These are phyloP conservation scores for Trametes pubescens DNA, from an alignment of 1,284 basidiomycete genomes.

Conservation along the genomic window DNA sequence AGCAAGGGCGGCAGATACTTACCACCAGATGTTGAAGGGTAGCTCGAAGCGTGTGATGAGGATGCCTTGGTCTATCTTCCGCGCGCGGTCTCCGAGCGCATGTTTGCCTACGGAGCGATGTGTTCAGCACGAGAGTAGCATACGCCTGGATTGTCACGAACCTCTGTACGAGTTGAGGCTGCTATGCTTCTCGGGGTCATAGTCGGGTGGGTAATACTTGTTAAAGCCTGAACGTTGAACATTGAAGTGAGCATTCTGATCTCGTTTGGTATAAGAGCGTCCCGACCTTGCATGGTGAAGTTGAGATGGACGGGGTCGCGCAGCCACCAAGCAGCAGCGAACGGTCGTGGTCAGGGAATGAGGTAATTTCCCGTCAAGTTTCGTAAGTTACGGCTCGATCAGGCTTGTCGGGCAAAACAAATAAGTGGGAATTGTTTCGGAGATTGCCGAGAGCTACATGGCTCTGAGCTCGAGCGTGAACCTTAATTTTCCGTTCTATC, in stretches of 20 bases:
- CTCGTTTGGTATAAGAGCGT: background rate
- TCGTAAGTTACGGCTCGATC: background rate
- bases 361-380: slow-evolving; percentile 17
- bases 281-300: slow-evolving; percentile 42
- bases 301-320: background rate
- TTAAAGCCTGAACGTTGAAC: slow-evolving; percentile 68
- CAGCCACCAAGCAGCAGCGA: background rate
- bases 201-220: slow-evolving; percentile 96
- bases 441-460: slow-evolving; percentile 26
- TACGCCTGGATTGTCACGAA: slow-evolving; percentile 29
- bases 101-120: slow-evolving; percentile 76
- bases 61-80: slow-evolving; percentile 94
- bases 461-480: slow-evolving; percentile 31
- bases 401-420: background rate
- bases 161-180: slow-evolving; percentile 87
- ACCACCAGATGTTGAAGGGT: slow-evolving; percentile 99
- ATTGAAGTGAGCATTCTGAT: background rate
- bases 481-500: slow-evolving; percentile 44
- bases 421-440: slow-evolving; percentile 4
- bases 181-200: slow-evolving; percentile 80
- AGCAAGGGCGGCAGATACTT: slow-evolving; percentile 40
- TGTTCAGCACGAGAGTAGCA: background rate
- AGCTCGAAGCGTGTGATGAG: slow-evolving; percentile 93
- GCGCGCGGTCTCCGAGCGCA: slow-evolving; percentile 90
- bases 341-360: slow-evolving; percentile 7